Conservation (phyloP, 345 rosid species). For the Conringia planisiliqua region DNA sequence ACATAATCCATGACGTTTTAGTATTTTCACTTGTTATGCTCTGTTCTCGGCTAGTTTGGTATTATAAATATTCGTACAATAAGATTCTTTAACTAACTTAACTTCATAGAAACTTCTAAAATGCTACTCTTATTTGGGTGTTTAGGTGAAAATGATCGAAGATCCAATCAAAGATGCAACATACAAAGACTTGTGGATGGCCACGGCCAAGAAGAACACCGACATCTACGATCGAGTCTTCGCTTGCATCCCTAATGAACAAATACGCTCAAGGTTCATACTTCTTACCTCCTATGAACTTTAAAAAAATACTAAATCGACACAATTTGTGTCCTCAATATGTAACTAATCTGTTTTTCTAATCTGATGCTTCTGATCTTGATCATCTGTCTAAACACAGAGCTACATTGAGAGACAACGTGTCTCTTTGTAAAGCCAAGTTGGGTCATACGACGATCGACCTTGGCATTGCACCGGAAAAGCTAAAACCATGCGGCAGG, state of each 20-base stretch:
- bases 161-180: conserved; percentile 72
- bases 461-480: conserved; percentile 70
- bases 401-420: conserved; percentile 58
- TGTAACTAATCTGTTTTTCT: neutral
- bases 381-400: conserved; percentile 38
- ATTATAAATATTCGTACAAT: neutral
- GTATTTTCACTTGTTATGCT: neutral
- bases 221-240: conserved; percentile 70
- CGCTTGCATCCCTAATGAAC: conserved; percentile 79
- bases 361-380: neutral
- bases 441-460: conserved; percentile 75
- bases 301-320: neutral
- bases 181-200: conserved; percentile 65
- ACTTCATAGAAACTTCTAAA: neutral
- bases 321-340: neutral
- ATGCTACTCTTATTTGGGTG: neutral
- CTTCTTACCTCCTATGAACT: neutral
- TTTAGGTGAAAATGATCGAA: conserved; percentile 51
- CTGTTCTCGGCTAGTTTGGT: neutral
- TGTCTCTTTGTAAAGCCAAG: conserved; percentile 56
- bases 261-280: conserved; percentile 58
- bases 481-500: conserved; percentile 38
- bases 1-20: neutral
- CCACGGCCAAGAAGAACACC: conserved; percentile 72
- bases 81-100: neutral